phyloP scores from a whole-genome alignment of 2,329 filamentous ascomycete species.

The Colletotrichum tanaceti region DNA sequence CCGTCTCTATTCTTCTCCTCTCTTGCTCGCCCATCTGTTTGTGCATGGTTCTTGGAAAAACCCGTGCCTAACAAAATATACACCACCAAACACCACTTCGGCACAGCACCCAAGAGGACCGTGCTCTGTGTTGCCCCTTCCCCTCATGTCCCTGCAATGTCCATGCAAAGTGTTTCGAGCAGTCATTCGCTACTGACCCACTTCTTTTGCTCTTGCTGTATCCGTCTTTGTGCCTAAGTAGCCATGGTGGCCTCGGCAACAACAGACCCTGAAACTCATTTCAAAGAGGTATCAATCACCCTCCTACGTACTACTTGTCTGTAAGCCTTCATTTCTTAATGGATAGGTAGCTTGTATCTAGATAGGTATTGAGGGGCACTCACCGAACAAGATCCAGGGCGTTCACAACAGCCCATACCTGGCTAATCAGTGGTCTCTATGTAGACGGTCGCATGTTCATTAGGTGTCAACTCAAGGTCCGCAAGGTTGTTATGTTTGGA shows the following conservation, averaged over 20 bases:
- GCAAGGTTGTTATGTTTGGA: conserved; percentile 11
- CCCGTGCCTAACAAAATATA: not conserved
- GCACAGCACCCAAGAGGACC: conserved; percentile 8
- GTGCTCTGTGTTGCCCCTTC: conserved; percentile 30
- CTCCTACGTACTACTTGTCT: too few relatives aligned
- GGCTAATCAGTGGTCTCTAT: conserved; percentile 14
- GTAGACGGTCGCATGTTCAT: conserved; percentile 26
- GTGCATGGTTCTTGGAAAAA: not conserved
- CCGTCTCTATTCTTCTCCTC: too few relatives aligned
- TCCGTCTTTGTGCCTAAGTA: not conserved
- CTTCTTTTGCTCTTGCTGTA: not conserved
- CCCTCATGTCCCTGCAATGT: conserved; percentile 35
- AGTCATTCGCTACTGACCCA: conserved; percentile 16
- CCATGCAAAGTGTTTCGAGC: conserved; percentile 37
- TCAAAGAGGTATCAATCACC: too few relatives aligned
- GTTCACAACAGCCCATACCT: not conserved
- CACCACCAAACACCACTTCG: conserved; percentile 9
- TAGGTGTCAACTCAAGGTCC: conserved; percentile 25
- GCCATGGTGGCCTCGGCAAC: not conserved
- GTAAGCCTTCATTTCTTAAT: not conserved
- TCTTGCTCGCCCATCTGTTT: not conserved
- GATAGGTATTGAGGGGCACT: not conserved
- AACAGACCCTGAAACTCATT: too few relatives aligned
- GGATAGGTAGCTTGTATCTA: not conserved
- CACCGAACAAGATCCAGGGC: not conserved